Evolutionary conservation across 495 filamentous ascomycete genomes (phyloP).

Genomic region (Penicillium lagena): DNA sequence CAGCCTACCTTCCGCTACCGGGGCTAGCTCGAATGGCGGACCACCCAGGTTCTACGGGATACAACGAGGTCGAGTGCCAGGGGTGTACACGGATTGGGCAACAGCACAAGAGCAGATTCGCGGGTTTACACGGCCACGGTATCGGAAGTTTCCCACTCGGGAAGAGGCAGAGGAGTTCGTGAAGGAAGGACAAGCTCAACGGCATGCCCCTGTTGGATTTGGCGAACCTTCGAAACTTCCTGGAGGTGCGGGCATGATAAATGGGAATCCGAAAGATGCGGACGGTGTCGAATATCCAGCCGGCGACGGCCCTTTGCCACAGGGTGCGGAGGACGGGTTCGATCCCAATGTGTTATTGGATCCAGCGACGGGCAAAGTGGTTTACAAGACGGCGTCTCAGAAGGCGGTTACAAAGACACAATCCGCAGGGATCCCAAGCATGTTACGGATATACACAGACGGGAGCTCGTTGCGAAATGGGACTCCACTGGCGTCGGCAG

Average conservation of each 20-base stretch:
- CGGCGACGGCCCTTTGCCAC: constrained; percentile 48
- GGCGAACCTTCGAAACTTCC: constrained; percentile 12
- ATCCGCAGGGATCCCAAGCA: constrained; percentile 33
- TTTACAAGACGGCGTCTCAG: constrained; percentile 50
- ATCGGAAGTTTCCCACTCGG: constrained; percentile 70
- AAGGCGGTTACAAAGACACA: constrained; percentile 39
- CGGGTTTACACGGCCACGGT: constrained; percentile 71
- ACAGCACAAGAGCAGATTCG: constrained; percentile 69
- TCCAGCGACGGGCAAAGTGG: constrained; percentile 48
- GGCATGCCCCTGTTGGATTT: constrained; percentile 17
- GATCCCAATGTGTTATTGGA: constrained; percentile 53
- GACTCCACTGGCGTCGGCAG: constrained; percentile 59
- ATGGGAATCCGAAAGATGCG: constrained; percentile 24
- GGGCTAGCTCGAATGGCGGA: constrained; percentile 2
- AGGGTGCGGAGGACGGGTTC: constrained; percentile 55
- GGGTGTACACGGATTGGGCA: constrained; percentile 87
- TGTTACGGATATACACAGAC: constrained; percentile 80
- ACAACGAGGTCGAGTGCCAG: constrained; percentile 71
- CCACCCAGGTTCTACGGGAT: constrained; percentile 69
- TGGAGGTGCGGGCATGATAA: constrained; percentile 24
- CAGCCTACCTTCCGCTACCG: constrained; percentile 21
- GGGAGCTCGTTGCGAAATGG: constrained; percentile 81
- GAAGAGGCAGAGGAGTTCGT: constrained; percentile 76
- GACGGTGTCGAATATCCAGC: constrained; percentile 44
- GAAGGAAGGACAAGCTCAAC: constrained; percentile 33